Percentiles rank a stretch among this genome's conserved stretches.
Conservation (phyloP, 768 basidiomycete species). For the Suillus ampliporus region DNA sequence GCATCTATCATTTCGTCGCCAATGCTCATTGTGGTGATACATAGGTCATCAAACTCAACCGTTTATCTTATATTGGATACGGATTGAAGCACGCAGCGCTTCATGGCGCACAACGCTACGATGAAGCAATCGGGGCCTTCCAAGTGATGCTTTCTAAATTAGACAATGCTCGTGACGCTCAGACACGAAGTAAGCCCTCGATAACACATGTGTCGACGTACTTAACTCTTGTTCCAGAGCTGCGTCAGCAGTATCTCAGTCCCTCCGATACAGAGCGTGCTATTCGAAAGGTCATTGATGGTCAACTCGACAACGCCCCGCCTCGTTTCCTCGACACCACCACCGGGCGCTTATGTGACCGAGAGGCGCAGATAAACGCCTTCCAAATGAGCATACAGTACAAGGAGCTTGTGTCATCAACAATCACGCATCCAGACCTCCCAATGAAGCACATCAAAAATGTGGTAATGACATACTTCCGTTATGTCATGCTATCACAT, state of each 20-base stretch:
- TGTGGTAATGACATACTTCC: neutral
- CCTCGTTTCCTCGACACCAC: neutral
- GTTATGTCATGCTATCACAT: neutral
- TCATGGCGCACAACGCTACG: too few relatives aligned
- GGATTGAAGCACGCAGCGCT: too few relatives aligned
- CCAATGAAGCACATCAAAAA: neutral
- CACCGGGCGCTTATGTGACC: neutral
- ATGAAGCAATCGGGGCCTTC: too few relatives aligned
- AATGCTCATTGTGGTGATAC: too few relatives aligned
- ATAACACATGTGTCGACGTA: too few relatives aligned
- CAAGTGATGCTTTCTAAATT: too few relatives aligned
- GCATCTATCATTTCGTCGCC: too few relatives aligned
- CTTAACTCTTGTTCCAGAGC: too few relatives aligned
- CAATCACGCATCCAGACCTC: neutral
- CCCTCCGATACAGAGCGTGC: neutral
- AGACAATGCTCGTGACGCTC: too few relatives aligned
- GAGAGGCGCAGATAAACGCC: neutral
- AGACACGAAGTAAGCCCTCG: too few relatives aligned
- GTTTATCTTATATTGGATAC: too few relatives aligned
- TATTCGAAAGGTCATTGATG: neutral
- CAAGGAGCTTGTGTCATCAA: neutral
- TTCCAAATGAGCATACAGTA: neutral
- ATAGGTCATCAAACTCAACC: too few relatives aligned
- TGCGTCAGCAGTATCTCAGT: neutral
- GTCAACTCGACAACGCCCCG: neutral